Evolutionary conservation across 495 filamentous ascomycete genomes (phyloP).

Genomic region (Staphylotrichum longicolle): DNA sequence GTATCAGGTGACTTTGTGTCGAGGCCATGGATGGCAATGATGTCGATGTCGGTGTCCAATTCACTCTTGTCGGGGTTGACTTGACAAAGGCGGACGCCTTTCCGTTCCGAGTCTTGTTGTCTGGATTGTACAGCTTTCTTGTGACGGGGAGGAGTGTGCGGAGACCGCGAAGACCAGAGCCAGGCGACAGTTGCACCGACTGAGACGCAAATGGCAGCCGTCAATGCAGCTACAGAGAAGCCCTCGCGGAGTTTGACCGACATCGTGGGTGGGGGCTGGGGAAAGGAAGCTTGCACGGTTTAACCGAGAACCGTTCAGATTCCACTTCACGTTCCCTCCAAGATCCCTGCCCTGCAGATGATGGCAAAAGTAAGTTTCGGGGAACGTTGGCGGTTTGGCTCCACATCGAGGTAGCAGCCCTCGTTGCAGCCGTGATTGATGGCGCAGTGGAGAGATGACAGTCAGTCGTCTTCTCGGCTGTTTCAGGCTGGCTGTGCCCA

Average conservation of each 20-base stretch:
- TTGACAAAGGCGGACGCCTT: slow-evolving; percentile 20
- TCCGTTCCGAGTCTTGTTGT: no score
- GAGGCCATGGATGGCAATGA: slow-evolving; percentile 34
- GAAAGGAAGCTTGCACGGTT: background rate
- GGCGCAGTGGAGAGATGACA: no score
- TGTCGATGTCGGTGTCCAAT: slow-evolving; percentile 27
- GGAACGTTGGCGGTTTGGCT: no score
- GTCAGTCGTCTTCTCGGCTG: no score
- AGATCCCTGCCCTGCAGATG: no score
- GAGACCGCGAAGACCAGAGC: slow-evolving; percentile 17
- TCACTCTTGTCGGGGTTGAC: slow-evolving; percentile 22
- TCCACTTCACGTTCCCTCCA: no score
- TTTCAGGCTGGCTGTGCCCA: no score
- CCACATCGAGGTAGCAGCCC: no score
- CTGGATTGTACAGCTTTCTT: background rate
- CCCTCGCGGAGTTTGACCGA: slow-evolving; percentile 5
- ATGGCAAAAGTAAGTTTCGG: no score
- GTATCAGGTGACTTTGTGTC: slow-evolving; percentile 29
- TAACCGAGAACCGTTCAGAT: no score
- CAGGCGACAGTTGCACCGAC: slow-evolving; percentile 20
- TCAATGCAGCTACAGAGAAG: slow-evolving; percentile 17
- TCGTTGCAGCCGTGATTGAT: no score
- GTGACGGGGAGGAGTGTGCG: slow-evolving; percentile 3
- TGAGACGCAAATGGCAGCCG: slow-evolving; percentile 19
- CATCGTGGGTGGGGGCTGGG: slow-evolving; percentile 17